These are phyloP conservation scores for Dactylellina haptotyla DNA, from an alignment of 2,329 filamentous ascomycete species.

Conservation along the genomic window DNA sequence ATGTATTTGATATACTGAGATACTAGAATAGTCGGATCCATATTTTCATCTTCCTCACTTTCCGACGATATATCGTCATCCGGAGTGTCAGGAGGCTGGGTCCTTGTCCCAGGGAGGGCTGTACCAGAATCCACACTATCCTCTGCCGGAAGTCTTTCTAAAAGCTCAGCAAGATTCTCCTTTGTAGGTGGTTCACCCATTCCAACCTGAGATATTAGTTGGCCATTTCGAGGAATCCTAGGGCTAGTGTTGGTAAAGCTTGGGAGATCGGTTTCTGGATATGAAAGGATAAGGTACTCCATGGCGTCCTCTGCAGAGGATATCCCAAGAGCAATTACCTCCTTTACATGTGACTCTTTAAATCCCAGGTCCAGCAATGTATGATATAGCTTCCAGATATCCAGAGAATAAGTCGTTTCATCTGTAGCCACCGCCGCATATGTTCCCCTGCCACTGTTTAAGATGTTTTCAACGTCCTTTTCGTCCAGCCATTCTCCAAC, in stretches of 20 bases:
- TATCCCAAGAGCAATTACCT: slow-evolving; percentile 65
- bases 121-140: neutral
- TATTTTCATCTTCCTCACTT: slow-evolving; percentile 57
- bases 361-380: slow-evolving; percentile 77
- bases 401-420: slow-evolving; percentile 63
- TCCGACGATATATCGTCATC: slow-evolving; percentile 54
- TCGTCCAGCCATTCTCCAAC: slow-evolving; percentile 50
- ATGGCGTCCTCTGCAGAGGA: slow-evolving; percentile 77
- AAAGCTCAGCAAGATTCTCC: neutral
- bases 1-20: slow-evolving; percentile 76
- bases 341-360: slow-evolving; percentile 70
- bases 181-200: slow-evolving; percentile 11
- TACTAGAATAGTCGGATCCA: slow-evolving; percentile 67
- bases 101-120: neutral
- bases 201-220: slow-evolving; percentile 25
- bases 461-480: slow-evolving; percentile 47
- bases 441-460: slow-evolving; percentile 12
- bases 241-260: slow-evolving; percentile 67
- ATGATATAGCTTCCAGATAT: slow-evolving; percentile 84
- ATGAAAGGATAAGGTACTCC: slow-evolving; percentile 88
- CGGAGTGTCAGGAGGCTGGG: slow-evolving; percentile 56
- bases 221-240: slow-evolving; percentile 18
- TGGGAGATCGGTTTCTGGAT: slow-evolving; percentile 74
- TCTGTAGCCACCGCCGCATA: slow-evolving; percentile 64
- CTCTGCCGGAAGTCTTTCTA: slow-evolving; percentile 1